phyloP scores from a whole-genome alignment of 768 basidiomycete species.

The Lactarius indigo region DNA sequence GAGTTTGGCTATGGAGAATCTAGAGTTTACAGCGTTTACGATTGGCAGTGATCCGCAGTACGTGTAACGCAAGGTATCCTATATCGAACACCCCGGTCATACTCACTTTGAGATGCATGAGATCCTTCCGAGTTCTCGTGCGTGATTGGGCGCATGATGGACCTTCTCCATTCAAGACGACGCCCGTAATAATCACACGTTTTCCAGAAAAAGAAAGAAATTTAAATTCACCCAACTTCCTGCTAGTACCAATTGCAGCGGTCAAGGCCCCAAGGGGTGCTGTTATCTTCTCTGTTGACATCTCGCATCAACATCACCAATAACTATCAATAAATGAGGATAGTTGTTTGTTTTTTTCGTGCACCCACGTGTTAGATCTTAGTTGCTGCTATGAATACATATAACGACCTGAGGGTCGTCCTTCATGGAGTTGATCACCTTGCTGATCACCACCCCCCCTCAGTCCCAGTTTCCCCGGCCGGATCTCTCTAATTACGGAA shows the following conservation, averaged over 20 bases:
- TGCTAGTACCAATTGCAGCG: too few relatives aligned
- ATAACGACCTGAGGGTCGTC: neutral
- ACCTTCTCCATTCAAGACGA: too few relatives aligned
- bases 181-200: too few relatives aligned
- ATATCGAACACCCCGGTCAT: neutral
- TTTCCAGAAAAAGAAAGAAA: too few relatives aligned
- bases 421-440: neutral
- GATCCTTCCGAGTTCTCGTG: too few relatives aligned
- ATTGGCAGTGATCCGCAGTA: too few relatives aligned
- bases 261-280: too few relatives aligned
- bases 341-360: neutral
- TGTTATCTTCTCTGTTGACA: too few relatives aligned
- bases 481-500: constrained; percentile 12
- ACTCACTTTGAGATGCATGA: too few relatives aligned
- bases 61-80: neutral
- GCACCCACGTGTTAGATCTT: neutral
- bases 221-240: too few relatives aligned
- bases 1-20: neutral
- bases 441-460: too few relatives aligned
- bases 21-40: neutral
- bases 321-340: neutral
- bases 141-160: too few relatives aligned
- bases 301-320: neutral
- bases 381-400: neutral
- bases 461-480: neutral